Base-by-base conservation (phyloP, 2,329 filamentous ascomycete genomes). In the Macrophomina tecta region DNA sequence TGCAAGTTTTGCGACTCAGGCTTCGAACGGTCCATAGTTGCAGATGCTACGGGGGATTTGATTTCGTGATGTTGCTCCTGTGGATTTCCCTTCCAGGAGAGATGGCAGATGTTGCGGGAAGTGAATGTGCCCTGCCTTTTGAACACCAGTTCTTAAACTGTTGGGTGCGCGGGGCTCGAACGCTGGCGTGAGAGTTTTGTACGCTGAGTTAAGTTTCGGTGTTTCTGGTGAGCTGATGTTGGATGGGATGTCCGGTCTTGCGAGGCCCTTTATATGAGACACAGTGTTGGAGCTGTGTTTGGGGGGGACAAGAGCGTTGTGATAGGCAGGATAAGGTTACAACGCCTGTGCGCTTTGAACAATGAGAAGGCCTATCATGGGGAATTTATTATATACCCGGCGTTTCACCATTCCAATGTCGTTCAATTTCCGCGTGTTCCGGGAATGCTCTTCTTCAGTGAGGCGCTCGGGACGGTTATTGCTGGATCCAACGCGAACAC, bases 181-280 rank as follows among this genome's bases (percentile, higher is more conserved):
- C 12, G 3, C 18, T 18, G 11, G 14, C n/a, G 34, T 42, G 30
- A 53, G 40, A 28, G 36, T 52, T 51, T 52, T 63, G 34, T 16
- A 46, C n/a, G 30, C 28, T n/a, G 32, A 36, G 46, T 60, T 34
- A 60, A 48, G 30, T 30, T 62, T 49, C 46, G 45, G 45, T 38
- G 30, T 36, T 38, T 28, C 45, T 49, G 45, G 40, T 46, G 38
- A 49, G 11, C 6, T 18, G 45, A 23, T 36, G 28, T 16, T 36
- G 23, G 18, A 30, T 14, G 36, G 53, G 36, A 32, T 45, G 18
- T 30, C 23, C 53, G 18, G 14, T 32, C 34, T 46, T 60, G 30
- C 45, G 2, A 48, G 11, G 8, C 45, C 16, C 58, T 38, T 62
- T 62, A 62, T 16, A 36, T 38, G 58, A 49, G 58, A 62, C 58